Percentiles rank a stretch among this genome's conserved stretches.
Conservation (phyloP, 2,329 filamentous ascomycete genomes). For the Chrysoporthe deuterocubensis region DNA sequence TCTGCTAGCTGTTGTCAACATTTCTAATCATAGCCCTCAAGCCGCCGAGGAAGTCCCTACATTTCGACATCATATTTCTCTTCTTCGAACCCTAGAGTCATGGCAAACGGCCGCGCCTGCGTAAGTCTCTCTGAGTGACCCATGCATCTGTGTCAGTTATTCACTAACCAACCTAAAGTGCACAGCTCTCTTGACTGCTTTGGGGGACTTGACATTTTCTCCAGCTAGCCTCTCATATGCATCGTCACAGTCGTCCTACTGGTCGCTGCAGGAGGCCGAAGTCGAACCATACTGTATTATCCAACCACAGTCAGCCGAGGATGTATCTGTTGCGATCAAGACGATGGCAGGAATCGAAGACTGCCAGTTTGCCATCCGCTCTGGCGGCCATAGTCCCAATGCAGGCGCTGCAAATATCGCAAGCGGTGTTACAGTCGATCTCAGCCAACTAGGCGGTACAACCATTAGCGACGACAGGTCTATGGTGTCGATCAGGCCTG, state of each 20-base stretch:
- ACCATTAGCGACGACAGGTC: slow-evolving; percentile 2
- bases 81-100: neutral
- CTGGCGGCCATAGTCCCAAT: neutral
- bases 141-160: neutral
- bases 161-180: neutral
- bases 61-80: neutral
- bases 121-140: neutral
- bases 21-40: neutral
- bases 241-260: neutral
- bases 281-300: neutral
- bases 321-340: neutral
- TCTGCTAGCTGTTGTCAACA: neutral
- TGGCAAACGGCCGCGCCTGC: neutral
- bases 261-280: neutral
- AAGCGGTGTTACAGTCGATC: slow-evolving; percentile 1
- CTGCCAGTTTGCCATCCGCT: neutral
- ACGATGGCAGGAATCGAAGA: slow-evolving; percentile 1
- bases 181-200: neutral
- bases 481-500: neutral
- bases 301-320: neutral
- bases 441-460: neutral
- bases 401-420: slow-evolving; percentile 1
- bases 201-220: neutral
- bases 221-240: neutral
- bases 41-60: neutral